phyloP scores from a whole-genome alignment of 495 filamentous ascomycete species.

The Penicillium lividum region DNA sequence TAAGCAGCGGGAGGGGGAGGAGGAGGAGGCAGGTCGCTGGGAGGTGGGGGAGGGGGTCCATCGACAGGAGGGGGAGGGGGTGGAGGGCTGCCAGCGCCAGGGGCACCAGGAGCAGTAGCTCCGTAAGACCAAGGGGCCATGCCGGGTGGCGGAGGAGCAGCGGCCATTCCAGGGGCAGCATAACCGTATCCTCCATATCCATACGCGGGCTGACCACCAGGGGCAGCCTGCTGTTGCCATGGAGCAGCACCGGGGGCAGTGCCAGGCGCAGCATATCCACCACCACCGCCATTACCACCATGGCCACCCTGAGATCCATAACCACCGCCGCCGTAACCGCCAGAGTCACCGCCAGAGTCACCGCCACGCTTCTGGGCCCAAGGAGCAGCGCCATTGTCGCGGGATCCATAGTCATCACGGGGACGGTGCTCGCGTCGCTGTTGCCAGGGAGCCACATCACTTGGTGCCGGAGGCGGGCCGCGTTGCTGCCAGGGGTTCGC shows the following conservation, averaged over 20 bases:
- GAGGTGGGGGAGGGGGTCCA: constrained; percentile 65
- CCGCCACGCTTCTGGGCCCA: constrained; percentile 55
- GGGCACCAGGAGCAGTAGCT: constrained; percentile 49
- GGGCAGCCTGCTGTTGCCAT: constrained; percentile 66
- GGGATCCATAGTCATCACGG: constrained; percentile 44
- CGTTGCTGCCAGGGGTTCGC: constrained; percentile 93
- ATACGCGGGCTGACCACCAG: constrained; percentile 52
- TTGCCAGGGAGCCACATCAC: constrained; percentile 79
- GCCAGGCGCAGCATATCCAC: constrained; percentile 37
- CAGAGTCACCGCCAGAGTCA: constrained; percentile 38
- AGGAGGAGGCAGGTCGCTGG: constrained; percentile 71
- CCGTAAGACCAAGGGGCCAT: constrained; percentile 63
- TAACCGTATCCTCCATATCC: constrained; percentile 55
- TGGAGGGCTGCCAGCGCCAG: constrained; percentile 43
- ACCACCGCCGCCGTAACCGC: constrained; percentile 16
- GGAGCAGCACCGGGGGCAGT: constrained; percentile 60
- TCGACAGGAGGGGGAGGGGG: constrained; percentile 57
- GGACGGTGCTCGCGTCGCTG: constrained; percentile 58
- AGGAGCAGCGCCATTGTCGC: constrained; percentile 45
- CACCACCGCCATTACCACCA: constrained; percentile 33
- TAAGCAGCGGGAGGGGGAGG: constrained; percentile 59
- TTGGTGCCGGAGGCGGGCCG: constrained; percentile 72
- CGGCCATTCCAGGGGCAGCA: constrained; percentile 42
- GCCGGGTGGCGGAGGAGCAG: constrained; percentile 35
- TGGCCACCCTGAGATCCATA: constrained; percentile 37